A percentile compares a stretch with the other conserved stretches of the same genome.
Conservation (phyloP, 352 stramenopile genomes). For the Phytopythium ostracodes region DNA sequence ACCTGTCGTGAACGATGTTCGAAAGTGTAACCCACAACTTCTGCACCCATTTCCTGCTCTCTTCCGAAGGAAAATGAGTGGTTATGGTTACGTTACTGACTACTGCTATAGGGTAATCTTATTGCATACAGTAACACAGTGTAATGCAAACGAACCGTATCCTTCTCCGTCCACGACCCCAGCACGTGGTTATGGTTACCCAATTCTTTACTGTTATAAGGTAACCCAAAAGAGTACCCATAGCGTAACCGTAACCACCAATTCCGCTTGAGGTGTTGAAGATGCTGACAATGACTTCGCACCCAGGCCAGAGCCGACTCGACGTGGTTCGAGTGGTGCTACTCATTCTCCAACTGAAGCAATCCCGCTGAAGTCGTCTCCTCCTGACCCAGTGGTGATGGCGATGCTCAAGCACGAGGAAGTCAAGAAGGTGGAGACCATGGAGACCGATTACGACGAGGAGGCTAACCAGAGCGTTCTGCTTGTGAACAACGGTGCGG, state of each 20-base stretch:
- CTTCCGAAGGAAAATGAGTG: no score
- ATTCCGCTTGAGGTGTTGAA: neutral
- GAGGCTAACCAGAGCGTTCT: neutral
- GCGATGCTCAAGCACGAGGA: constrained; percentile 4
- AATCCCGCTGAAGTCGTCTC: neutral
- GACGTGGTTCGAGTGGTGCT: neutral
- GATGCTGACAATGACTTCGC: neutral
- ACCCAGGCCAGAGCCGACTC: no score
- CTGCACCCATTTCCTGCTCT: no score
- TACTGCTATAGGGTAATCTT: no score
- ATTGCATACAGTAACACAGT: no score
- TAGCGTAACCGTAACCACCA: neutral
- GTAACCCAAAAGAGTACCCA: neutral
- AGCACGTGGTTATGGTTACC: no score
- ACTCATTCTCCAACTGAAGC: neutral
- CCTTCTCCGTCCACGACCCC: no score
- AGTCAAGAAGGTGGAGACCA: neutral
- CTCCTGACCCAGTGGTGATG: neutral
- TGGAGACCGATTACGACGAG: neutral
- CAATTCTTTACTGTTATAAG: no score
- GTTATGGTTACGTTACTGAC: no score
- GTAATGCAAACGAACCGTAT: no score
- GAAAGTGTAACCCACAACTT: no score
- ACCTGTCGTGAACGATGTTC: neutral
- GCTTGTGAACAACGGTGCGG: constrained; percentile 12